Conservation (phyloP, 306 rosid genomes). For the Prunus mume region DNA sequence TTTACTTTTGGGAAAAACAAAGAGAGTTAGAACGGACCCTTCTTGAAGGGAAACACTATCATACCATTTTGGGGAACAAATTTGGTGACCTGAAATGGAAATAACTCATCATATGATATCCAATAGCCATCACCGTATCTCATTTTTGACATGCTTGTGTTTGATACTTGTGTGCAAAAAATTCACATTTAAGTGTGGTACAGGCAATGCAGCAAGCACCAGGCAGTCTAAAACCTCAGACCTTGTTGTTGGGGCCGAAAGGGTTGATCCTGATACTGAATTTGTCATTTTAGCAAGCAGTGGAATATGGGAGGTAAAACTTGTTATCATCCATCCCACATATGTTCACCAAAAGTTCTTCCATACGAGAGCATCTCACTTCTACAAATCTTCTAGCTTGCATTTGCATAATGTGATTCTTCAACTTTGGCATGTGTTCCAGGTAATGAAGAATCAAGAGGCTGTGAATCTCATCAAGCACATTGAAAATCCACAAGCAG, state of each 20-base stretch:
- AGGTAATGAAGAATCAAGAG: slow-evolving; percentile 89
- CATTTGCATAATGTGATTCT: neutral
- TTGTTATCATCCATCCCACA: neutral
- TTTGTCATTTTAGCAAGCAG: slow-evolving; percentile 74
- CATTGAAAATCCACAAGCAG: slow-evolving; percentile 75
- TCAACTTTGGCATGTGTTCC: neutral
- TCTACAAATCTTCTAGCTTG: neutral
- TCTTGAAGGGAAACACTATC: neutral
- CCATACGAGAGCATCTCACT: neutral
- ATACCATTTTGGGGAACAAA: neutral
- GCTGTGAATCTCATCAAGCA: slow-evolving; percentile 77
- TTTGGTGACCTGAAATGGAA: neutral
- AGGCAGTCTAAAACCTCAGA: slow-evolving; percentile 44
- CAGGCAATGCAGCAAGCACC: slow-evolving; percentile 21
- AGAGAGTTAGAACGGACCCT: neutral
- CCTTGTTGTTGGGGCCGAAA: slow-evolving; percentile 47
- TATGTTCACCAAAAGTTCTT: neutral
- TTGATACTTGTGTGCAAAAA: neutral
- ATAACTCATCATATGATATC: neutral
- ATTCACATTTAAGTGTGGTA: slow-evolving; percentile 21
- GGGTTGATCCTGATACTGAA: slow-evolving; percentile 51
- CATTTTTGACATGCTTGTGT: neutral
- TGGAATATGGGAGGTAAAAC: slow-evolving; percentile 89
- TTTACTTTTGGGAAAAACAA: neutral
- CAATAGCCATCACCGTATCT: neutral